These are phyloP conservation scores for Entelexis paramagnoliae DNA, from an alignment of 1,139 yeast species.

Conservation along the genomic window DNA sequence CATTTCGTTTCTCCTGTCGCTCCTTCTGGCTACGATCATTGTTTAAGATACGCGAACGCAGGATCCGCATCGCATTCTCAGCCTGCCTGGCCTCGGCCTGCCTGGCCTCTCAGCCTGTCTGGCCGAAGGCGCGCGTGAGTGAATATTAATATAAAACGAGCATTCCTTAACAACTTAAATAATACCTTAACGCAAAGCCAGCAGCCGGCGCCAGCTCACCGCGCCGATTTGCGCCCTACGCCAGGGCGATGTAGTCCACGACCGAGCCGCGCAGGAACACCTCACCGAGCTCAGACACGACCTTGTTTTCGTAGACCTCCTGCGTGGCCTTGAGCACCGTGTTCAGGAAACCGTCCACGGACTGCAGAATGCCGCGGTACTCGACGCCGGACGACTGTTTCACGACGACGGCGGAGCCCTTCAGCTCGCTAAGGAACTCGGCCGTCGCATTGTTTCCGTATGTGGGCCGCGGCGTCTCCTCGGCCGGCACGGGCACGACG, in stretches of 20 bases:
- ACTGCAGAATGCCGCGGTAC: slow-evolving; percentile 54
- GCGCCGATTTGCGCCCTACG: slow-evolving; percentile 23
- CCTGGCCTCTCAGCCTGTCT: too few species aligned
- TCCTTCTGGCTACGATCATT: background rate
- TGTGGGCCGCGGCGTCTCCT: slow-evolving; percentile 11
- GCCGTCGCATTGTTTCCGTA: slow-evolving; percentile 41
- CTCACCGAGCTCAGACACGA: slow-evolving; percentile 62
- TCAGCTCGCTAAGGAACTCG: slow-evolving; percentile 66
- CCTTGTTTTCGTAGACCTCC: slow-evolving; percentile 51
- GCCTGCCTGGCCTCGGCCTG: too few species aligned
- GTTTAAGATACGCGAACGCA: background rate
- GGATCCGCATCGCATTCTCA: too few species aligned
- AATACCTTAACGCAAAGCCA: background rate
- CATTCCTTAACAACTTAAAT: background rate
- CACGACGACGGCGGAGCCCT: slow-evolving; percentile 71
- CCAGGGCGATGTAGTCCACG: slow-evolving; percentile 41
- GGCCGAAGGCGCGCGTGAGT: background rate
- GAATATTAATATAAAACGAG: background rate
- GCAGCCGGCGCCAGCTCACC: background rate
- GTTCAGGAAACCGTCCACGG: slow-evolving; percentile 96
- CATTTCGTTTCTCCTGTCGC: background rate
- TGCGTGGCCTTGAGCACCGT: slow-evolving; percentile 70
- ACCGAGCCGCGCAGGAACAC: slow-evolving; percentile 92
- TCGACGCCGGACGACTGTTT: slow-evolving; percentile 81
- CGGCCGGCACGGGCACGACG: background rate